Conservation (phyloP, 305 asterid species). For the Fraxinus dipetala region DNA sequence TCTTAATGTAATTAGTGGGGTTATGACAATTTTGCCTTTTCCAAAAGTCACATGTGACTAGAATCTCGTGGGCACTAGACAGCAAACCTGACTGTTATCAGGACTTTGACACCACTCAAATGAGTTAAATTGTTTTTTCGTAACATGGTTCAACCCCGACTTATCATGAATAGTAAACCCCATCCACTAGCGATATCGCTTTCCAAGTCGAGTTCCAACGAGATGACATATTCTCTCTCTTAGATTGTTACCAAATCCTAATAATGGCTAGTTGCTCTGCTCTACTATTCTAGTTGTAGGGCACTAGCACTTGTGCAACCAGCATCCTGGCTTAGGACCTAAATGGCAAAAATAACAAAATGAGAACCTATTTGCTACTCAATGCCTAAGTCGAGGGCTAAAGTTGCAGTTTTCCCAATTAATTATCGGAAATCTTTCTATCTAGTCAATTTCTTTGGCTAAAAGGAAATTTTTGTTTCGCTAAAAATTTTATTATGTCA, state of each 20-base stretch:
- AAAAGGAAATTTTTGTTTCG: no score
- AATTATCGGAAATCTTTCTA: not conserved
- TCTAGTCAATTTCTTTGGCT: not conserved
- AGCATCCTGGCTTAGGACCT: not conserved
- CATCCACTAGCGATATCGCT: no score
- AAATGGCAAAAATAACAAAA: not conserved
- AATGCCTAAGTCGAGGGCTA: not conserved
- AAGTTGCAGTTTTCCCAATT: not conserved
- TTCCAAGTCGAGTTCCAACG: not conserved
- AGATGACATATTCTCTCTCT: not conserved
- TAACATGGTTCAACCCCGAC: no score
- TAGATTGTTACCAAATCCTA: not conserved
- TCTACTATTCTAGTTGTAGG: no score
- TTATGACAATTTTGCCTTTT: not conserved
- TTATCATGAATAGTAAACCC: no score
- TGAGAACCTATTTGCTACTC: not conserved
- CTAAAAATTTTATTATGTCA: no score
- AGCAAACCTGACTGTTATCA: not conserved
- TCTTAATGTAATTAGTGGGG: not conserved
- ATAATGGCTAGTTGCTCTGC: not conserved
- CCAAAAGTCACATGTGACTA: not conserved
- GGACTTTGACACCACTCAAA: not conserved
- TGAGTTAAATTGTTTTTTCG: no score
- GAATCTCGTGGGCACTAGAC: not conserved
- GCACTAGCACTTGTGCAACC: not conserved